Percentiles rank a stretch among this genome's conserved stretches.
Evolutionary conservation across 2,329 filamentous ascomycete genomes (phyloP).

Genomic region (Pseudogymnoascus sp.): DNA sequence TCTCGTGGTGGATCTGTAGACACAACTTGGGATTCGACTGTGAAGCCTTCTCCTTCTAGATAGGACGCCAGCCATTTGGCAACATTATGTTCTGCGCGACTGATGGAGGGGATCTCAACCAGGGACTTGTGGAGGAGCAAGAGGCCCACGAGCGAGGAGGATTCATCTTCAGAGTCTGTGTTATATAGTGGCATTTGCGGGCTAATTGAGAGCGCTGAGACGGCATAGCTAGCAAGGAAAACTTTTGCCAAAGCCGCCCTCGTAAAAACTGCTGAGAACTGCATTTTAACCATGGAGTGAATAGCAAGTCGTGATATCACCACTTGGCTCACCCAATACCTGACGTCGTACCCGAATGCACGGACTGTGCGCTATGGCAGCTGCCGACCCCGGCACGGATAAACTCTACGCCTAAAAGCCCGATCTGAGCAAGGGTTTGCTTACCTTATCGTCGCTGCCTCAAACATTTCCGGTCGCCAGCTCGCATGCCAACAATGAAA

Average conservation of each 20-base stretch:
- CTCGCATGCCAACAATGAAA: slow-evolving; percentile 9
- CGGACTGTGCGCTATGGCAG: neutral
- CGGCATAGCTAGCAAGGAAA: slow-evolving; percentile 16
- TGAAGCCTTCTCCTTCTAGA: slow-evolving; percentile 51
- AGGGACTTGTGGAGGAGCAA: slow-evolving; percentile 57
- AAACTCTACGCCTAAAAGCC: slow-evolving; percentile 12
- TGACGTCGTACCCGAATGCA: neutral
- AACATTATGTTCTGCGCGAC: slow-evolving; percentile 52
- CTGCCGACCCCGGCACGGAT: neutral
- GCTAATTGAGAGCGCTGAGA: slow-evolving; percentile 14
- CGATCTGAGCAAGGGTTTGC: slow-evolving; percentile 6
- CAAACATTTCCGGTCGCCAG: neutral
- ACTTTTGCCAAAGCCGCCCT: slow-evolving; percentile 5
- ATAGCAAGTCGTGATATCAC: neutral
- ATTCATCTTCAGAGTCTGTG: slow-evolving; percentile 9
- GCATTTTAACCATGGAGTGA: neutral
- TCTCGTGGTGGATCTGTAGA: slow-evolving; percentile 27
- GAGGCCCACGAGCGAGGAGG: slow-evolving; percentile 33
- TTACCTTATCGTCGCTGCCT: slow-evolving; percentile 7
- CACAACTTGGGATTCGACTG: slow-evolving; percentile 52
- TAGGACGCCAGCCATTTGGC: slow-evolving; percentile 53
- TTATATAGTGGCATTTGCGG: slow-evolving; percentile 16
- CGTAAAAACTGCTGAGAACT: neutral
- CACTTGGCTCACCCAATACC: neutral
- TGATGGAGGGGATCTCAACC: slow-evolving; percentile 57